Evolutionary conservation across 164 flowering plant species (phyloP).

Genomic region (Liriodendron chinense): DNA sequence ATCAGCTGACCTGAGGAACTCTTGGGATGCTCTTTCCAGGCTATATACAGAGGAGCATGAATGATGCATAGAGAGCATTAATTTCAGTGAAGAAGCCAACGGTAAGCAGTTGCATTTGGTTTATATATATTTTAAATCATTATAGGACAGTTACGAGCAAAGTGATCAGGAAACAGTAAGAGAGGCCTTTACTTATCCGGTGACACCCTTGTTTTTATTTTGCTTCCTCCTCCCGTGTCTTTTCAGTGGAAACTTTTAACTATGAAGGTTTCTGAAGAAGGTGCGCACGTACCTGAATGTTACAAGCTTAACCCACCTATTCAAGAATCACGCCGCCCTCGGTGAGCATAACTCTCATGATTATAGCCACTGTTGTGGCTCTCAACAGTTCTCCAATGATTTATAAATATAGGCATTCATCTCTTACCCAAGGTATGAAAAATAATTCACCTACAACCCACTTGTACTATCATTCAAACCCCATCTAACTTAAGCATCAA

Average conservation of each 20-base stretch:
- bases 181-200: not conserved
- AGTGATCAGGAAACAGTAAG: not conserved
- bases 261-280: too few relatives aligned
- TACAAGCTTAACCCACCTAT: too few relatives aligned
- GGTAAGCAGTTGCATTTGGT: constrained; percentile 1
- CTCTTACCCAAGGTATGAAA: too few relatives aligned
- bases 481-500: too few relatives aligned
- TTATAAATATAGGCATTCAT: too few relatives aligned
- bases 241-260: constrained; percentile 54
- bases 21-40: constrained; percentile 72
- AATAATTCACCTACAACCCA: too few relatives aligned
- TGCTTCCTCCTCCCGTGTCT: constrained; percentile 8
- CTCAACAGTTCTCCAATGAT: too few relatives aligned
- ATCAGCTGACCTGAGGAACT: constrained; percentile 68
- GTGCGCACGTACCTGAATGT: too few relatives aligned
- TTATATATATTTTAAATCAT: not conserved
- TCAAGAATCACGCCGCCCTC: too few relatives aligned
- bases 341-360: too few relatives aligned
- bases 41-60: constrained; percentile 91
- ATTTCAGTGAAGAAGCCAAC: constrained; percentile 55
- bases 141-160: not conserved
- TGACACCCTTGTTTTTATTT: not conserved
- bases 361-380: too few relatives aligned
- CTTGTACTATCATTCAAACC: too few relatives aligned
- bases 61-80: constrained; percentile 71